phyloP scores from a whole-genome alignment of 192 early-diverging fungal species.

The Coemansia interrupta region DNA sequence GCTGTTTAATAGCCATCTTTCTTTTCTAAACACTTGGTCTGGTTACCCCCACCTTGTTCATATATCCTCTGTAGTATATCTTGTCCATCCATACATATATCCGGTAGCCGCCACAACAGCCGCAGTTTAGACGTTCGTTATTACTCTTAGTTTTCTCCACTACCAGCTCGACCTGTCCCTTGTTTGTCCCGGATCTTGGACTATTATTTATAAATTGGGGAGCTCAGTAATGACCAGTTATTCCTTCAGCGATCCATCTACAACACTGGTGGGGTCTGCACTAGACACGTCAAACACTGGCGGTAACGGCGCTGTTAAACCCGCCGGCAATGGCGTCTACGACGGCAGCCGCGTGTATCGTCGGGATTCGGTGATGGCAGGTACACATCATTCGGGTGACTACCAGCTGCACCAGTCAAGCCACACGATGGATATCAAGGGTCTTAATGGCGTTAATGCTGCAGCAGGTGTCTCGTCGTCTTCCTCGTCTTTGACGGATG shows the following conservation, averaged over 20 bases:
- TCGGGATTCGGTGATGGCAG: slow-evolving; percentile 24
- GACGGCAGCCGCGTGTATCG: slow-evolving; percentile 26
- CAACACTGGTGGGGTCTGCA: slow-evolving; percentile 28
- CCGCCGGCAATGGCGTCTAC: slow-evolving; percentile 5
- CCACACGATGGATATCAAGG: slow-evolving; percentile 7
- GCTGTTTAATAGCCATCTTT: not conserved
- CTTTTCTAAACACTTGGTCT: slow-evolving; percentile 4
- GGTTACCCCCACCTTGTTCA: not conserved
- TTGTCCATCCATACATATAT: slow-evolving; percentile 3
- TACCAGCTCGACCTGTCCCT: not conserved
- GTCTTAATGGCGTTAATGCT: not conserved
- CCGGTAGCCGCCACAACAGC: not conserved
- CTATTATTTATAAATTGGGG: slow-evolving; percentile 1
- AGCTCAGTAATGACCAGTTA: slow-evolving; percentile 34
- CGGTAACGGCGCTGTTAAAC: slow-evolving; percentile 1
- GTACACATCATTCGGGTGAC: slow-evolving; percentile 15
- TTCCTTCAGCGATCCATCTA: slow-evolving; percentile 38
- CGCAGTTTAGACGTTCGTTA: not conserved
- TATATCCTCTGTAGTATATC: slow-evolving; percentile 5
- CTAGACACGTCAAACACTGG: slow-evolving; percentile 13
- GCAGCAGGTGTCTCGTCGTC: slow-evolving; percentile 5
- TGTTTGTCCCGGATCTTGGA: not conserved
- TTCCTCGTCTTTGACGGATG: slow-evolving; percentile 11
- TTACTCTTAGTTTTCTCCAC: not conserved
- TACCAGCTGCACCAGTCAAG: slow-evolving; percentile 15